These are phyloP conservation scores for Tagetes erecta DNA, from an alignment of 129 eudicot species.

Conservation along the genomic window DNA sequence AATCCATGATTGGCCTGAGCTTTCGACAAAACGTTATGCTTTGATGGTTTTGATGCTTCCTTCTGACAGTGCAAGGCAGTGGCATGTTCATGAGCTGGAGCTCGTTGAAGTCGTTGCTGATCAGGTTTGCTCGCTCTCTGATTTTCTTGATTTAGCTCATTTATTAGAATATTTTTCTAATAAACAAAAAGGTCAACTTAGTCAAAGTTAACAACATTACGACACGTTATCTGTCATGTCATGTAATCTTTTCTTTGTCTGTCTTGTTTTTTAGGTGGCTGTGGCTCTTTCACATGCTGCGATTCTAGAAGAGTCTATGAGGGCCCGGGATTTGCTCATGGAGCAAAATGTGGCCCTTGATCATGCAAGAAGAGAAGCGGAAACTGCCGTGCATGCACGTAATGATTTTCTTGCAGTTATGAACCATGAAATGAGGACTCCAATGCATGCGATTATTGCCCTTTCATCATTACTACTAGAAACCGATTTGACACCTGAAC, in stretches of 20 bases:
- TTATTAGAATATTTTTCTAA: neutral
- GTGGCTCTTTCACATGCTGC: constrained; percentile 99
- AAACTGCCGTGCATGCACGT: constrained; percentile 91
- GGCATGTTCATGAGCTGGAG: constrained; percentile 95
- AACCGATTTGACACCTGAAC: constrained; percentile 92
- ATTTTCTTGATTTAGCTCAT: neutral
- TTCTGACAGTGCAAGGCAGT: constrained; percentile 90
- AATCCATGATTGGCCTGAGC: constrained; percentile 93
- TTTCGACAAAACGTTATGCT: constrained; percentile 84
- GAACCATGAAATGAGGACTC: constrained; percentile 99
- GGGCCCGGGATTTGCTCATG: constrained; percentile 88
- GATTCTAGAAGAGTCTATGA: constrained; percentile 92
- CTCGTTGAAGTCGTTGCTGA: constrained; percentile 99
- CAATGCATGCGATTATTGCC: constrained; percentile 94
- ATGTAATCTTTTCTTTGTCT: neutral
- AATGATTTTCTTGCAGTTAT: constrained; percentile 98
- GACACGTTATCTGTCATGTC: neutral
- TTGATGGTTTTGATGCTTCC: constrained; percentile 99
- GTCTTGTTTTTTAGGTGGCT: constrained; percentile 58
- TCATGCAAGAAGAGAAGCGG: constrained; percentile 94
- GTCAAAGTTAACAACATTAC: neutral
- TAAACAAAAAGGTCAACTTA: neutral
- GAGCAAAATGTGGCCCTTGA: constrained; percentile 98
- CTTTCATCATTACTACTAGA: constrained; percentile 78
- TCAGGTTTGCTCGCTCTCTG: constrained; percentile 56